Conservation (phyloP, 176 grass and related monocot genomes). For the Musa troglodytarum region DNA sequence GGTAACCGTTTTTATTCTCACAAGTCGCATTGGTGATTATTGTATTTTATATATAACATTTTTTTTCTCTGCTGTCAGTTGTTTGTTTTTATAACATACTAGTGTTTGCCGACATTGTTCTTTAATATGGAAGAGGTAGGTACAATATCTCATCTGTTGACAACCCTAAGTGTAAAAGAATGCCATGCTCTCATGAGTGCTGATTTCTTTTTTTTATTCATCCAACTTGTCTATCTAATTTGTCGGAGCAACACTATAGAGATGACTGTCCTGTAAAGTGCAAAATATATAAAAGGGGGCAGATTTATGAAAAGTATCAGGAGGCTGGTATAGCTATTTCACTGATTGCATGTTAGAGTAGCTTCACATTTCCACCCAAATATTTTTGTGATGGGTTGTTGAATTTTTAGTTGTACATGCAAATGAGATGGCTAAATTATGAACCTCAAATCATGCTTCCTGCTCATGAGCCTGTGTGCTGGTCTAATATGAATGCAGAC, state of each 20-base stretch:
- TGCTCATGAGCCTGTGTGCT: not conserved
- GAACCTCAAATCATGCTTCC: not conserved
- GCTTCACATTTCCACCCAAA: not conserved
- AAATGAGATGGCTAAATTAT: not conserved
- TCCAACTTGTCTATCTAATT: not conserved
- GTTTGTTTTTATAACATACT: not conserved
- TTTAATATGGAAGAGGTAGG: too few relatives aligned
- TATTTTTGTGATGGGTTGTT: too few relatives aligned
- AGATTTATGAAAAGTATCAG: too few relatives aligned
- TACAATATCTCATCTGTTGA: too few relatives aligned
- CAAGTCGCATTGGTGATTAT: not conserved
- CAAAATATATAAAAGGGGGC: too few relatives aligned
- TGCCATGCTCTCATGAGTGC: not conserved
- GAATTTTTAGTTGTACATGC: too few relatives aligned
- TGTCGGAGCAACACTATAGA: too few relatives aligned
- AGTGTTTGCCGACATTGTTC: not conserved
- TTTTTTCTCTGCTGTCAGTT: too few relatives aligned
- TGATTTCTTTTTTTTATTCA: not conserved
- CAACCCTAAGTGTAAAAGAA: not conserved
- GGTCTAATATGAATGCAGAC: not conserved
- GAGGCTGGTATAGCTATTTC: too few relatives aligned
- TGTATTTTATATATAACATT: not conserved
- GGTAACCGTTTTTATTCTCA: conserved; percentile 32
- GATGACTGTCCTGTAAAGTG: too few relatives aligned
- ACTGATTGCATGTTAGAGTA: not conserved